Conservation (phyloP, 2,329 filamentous ascomycete species). For the Lasiodiplodia sp. region DNA sequence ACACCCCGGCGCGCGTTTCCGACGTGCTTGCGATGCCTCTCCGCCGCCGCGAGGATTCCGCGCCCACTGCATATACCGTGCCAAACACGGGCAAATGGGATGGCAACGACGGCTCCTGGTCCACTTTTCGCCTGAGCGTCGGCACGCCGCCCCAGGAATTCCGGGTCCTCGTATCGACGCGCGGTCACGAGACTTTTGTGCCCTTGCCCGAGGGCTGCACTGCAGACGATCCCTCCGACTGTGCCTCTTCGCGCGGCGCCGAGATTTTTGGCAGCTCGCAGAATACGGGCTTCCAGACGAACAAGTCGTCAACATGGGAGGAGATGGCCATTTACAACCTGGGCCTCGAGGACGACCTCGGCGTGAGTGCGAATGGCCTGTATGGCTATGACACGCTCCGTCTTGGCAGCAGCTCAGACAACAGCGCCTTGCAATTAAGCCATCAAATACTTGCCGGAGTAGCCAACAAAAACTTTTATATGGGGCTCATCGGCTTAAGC, state of each 20-base stretch:
- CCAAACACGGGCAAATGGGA: constrained; percentile 40
- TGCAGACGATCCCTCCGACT: constrained; percentile 37
- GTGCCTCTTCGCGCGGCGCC: constrained; percentile 42
- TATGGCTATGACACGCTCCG: constrained; percentile 45
- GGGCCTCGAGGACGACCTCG: constrained; percentile 42
- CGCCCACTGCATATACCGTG: constrained; percentile 8
- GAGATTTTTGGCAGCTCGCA: constrained; percentile 42
- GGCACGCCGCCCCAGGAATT: constrained; percentile 50
- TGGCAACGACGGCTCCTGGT: constrained; percentile 52
- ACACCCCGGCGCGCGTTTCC: background rate
- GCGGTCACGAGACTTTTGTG: constrained; percentile 42
- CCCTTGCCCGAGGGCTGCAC: constrained; percentile 46
- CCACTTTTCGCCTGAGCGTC: constrained; percentile 50
- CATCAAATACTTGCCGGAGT: constrained; percentile 43
- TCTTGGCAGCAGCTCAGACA: constrained; percentile 39
- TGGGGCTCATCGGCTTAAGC: constrained; percentile 32
- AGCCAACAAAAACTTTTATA: constrained; percentile 41
- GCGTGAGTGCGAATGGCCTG: constrained; percentile 38
- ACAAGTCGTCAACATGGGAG: constrained; percentile 43
- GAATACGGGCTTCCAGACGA: constrained; percentile 43
- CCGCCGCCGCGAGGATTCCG: background rate
- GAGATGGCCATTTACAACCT: constrained; percentile 37
- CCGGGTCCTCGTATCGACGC: constrained; percentile 46
- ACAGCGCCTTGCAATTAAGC: constrained; percentile 37
- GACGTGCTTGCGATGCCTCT: background rate